Evolutionary conservation across 108 stramenopile species (phyloP).

Genomic region (Cyclotella atomus): DNA sequence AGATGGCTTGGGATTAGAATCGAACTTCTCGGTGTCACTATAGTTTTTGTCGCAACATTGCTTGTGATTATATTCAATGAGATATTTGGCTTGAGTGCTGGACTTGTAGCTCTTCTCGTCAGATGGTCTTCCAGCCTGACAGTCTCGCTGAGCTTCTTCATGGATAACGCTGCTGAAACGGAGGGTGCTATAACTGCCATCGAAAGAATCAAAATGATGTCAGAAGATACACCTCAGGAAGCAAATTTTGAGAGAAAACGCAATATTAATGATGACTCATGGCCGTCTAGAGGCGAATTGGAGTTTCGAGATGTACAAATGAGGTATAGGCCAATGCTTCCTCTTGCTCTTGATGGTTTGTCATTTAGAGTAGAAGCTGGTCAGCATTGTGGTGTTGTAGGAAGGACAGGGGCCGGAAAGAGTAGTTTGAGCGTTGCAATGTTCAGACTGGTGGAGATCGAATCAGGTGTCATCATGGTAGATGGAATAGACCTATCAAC

Average conservation of each 20-base stretch:
- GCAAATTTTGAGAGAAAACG: conserved; percentile 37
- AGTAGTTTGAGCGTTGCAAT: conserved; percentile 63
- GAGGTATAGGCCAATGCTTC: conserved; percentile 75
- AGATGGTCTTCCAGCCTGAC: conserved; percentile 83
- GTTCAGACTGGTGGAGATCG: conserved; percentile 86
- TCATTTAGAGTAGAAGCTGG: conserved; percentile 75
- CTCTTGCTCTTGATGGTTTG: conserved; percentile 73
- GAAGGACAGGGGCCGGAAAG: conserved; percentile 79
- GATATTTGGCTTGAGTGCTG: conserved; percentile 52
- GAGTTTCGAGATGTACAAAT: conserved; percentile 74
- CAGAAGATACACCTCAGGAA: conserved; percentile 68
- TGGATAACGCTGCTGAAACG: conserved; percentile 69
- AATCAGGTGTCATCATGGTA: conserved; percentile 73
- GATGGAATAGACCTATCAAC: conserved; percentile 81
- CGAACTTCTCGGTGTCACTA: conserved; percentile 75
- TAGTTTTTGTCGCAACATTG: conserved; percentile 65
- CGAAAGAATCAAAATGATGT: conserved; percentile 81
- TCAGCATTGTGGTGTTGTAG: conserved; percentile 75
- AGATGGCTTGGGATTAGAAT: conserved; percentile 79
- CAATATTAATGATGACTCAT: conserved; percentile 50
- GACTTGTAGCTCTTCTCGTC: conserved; percentile 78
- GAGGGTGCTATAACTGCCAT: conserved; percentile 88
- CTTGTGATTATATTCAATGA: conserved; percentile 71
- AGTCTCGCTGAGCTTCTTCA: conserved; percentile 77
- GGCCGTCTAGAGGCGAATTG: conserved; percentile 72